A percentile compares a stretch with the other conserved stretches of the same genome.
phyloP scores from a whole-genome alignment of 352 stramenopile genomes.

The Phytophthora vignae region DNA sequence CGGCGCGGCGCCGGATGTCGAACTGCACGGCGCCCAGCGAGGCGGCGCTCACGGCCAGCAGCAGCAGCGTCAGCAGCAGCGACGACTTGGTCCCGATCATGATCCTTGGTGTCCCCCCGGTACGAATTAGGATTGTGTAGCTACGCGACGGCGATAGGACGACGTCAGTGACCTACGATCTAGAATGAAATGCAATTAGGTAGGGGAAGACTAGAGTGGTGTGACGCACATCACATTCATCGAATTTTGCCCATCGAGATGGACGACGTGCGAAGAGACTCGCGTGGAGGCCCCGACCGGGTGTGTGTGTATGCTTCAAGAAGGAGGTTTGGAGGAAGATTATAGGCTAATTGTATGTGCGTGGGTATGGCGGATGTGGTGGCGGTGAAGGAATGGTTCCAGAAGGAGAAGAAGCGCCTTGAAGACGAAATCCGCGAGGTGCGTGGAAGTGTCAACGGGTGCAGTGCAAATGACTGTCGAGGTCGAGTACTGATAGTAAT shows the following conservation, averaged over 20 bases:
- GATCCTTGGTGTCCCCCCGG: constrained; percentile 17
- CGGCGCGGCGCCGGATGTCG: constrained; percentile 64
- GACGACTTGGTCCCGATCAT: constrained; percentile 30
- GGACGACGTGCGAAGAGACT: constrained; percentile 35
- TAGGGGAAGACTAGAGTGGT: neutral
- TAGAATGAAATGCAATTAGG: neutral
- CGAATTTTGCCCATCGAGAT: constrained; percentile 21
- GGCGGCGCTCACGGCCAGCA: constrained; percentile 36
- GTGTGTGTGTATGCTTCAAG: constrained; percentile 16
- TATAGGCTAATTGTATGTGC: constrained; percentile 13
- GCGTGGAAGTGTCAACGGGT: neutral
- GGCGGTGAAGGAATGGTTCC: constrained; percentile 63
- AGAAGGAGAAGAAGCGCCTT: constrained; percentile 70
- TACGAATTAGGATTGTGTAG: constrained; percentile 25
- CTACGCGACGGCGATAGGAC: constrained; percentile 24
- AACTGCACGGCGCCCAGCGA: constrained; percentile 74
- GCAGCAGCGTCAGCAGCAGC: constrained; percentile 46
- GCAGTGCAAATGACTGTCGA: neutral
- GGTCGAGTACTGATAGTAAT: neutral
- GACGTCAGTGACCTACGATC: constrained; percentile 11
- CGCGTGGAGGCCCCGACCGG: constrained; percentile 35
- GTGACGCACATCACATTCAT: neutral
- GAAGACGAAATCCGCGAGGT: constrained; percentile 83
- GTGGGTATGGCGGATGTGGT: neutral
- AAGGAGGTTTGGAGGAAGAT: neutral